These are phyloP conservation scores for Dictyophora rubrovolvata DNA, from an alignment of 768 basidiomycete species.

Conservation along the genomic window DNA sequence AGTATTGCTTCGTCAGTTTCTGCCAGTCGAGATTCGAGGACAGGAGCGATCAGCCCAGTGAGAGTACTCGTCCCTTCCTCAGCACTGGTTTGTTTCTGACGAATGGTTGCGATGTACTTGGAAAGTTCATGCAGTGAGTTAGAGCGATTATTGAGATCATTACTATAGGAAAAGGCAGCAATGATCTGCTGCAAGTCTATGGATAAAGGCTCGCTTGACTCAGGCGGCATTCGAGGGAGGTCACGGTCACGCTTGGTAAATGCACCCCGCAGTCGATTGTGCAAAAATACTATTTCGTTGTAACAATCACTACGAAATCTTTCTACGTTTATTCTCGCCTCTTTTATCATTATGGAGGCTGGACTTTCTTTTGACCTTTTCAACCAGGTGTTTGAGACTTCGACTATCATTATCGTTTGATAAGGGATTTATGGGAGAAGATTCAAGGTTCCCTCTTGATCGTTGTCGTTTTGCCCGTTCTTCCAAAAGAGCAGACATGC, in stretches of 20 bases:
- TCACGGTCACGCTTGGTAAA: neutral
- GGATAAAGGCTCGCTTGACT: conserved; percentile 22
- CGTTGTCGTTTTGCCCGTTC: conserved; percentile 66
- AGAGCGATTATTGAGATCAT: conserved; percentile 37
- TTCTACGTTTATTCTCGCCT: conserved; percentile 30
- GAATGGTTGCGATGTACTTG: conserved; percentile 30
- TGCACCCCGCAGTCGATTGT: neutral
- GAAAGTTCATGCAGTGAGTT: conserved; percentile 66
- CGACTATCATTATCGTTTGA: neutral
- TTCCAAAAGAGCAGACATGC: conserved; percentile 76
- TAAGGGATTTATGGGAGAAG: conserved; percentile 1
- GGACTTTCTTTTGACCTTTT: conserved; percentile 75
- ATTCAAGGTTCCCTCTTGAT: conserved; percentile 13
- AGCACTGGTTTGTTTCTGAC: conserved; percentile 38
- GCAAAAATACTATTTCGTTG: neutral
- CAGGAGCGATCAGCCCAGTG: conserved; percentile 38
- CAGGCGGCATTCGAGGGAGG: neutral
- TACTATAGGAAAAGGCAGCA: conserved; percentile 41
- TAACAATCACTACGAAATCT: conserved; percentile 14
- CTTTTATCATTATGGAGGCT: conserved; percentile 26
- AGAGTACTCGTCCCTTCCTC: conserved; percentile 38
- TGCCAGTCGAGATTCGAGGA: conserved; percentile 38
- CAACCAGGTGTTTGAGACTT: conserved; percentile 59
- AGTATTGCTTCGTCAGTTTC: conserved; percentile 46
- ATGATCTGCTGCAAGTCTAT: conserved; percentile 46